Percentiles rank a stretch among this genome's conserved stretches.
Conservation (phyloP, 1,284 basidiomycete species). For the Microbotryum intermedium region DNA sequence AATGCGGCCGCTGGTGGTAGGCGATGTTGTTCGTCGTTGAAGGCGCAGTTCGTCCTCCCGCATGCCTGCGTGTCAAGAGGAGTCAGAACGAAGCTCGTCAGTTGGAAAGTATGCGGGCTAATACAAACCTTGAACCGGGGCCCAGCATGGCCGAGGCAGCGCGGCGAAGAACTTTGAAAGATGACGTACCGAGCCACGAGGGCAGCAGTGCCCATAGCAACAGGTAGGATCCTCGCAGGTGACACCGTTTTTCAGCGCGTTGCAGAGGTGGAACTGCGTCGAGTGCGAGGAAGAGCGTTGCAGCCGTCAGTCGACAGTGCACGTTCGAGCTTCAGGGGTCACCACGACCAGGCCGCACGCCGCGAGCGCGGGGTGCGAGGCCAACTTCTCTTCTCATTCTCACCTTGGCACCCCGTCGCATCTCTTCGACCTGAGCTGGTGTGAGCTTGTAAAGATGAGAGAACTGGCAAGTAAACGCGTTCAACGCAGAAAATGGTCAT, state of each 20-base stretch:
- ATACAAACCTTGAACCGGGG: too few species aligned
- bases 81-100: background rate
- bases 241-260: conserved; percentile 7
- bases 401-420: conserved; percentile 3
- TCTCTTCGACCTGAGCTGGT: conserved; percentile 4
- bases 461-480: background rate
- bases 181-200: background rate
- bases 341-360: too few species aligned
- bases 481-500: background rate
- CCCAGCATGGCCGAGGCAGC: too few species aligned
- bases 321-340: background rate
- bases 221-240: conserved; percentile 2
- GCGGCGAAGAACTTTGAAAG: background rate
- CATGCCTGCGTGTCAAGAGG: background rate
- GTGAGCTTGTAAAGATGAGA: conserved; percentile 14
- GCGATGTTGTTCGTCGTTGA: conserved; percentile 10
- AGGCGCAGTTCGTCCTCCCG: conserved; percentile 2
- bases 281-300: background rate
- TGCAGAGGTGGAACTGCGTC: conserved; percentile 6
- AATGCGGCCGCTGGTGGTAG: too few species aligned
- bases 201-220: background rate
- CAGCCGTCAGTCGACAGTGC: background rate
- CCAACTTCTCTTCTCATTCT: too few species aligned
- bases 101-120: too few species aligned
- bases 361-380: too few species aligned